Conservation (phyloP, 108 stramenopile species). For the Cyclotella distinguenda region DNA sequence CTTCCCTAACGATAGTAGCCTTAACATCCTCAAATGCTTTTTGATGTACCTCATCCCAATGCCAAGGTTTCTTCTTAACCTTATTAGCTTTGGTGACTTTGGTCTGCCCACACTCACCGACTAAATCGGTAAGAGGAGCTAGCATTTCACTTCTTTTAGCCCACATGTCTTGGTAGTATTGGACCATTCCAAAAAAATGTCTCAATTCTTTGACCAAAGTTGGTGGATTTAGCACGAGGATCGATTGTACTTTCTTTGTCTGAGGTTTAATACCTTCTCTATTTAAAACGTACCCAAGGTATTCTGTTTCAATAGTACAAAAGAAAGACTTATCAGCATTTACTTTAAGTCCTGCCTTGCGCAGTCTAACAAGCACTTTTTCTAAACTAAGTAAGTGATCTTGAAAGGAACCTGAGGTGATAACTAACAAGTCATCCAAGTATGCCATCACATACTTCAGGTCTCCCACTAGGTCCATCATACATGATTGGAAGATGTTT, state of each 20-base stretch:
- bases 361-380: slow-evolving; percentile 17
- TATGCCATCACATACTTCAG: slow-evolving; percentile 32
- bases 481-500: slow-evolving; percentile 47
- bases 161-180: slow-evolving; percentile 60
- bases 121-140: slow-evolving; percentile 42
- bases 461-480: slow-evolving; percentile 27
- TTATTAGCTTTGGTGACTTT: slow-evolving; percentile 6
- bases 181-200: slow-evolving; percentile 42
- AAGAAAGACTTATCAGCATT: slow-evolving; percentile 15
- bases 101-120: slow-evolving; percentile 6
- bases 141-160: slow-evolving; percentile 33
- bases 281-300: slow-evolving; percentile 26
- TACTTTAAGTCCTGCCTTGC: slow-evolving; percentile 16
- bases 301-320: slow-evolving; percentile 16
- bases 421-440: slow-evolving; percentile 44
- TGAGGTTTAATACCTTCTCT: slow-evolving; percentile 28
- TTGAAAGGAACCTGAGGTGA: slow-evolving; percentile 15
- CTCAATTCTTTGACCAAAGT: slow-evolving; percentile 24
- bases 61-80: neutral
- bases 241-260: slow-evolving; percentile 40
- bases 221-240: slow-evolving; percentile 25
- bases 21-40: slow-evolving; percentile 24
- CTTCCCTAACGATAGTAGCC: slow-evolving; percentile 8
- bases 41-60: slow-evolving; percentile 9
- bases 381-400: slow-evolving; percentile 39